phyloP scores from a whole-genome alignment of 805 yeast genomes.

The Hanseniaspora lachancei region DNA sequence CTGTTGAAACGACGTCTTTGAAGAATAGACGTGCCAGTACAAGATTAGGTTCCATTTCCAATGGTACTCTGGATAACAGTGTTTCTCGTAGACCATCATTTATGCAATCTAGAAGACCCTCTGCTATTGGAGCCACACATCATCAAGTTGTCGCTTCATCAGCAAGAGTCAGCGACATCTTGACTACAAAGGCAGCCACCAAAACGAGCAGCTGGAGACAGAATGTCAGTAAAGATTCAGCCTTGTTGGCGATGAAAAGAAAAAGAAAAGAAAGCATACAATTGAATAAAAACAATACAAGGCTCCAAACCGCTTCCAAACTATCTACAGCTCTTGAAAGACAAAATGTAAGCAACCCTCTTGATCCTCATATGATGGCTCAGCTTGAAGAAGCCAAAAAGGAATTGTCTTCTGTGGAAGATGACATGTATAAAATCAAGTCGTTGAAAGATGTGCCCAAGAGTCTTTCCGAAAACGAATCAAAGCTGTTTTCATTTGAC shows the following conservation, averaged over 20 bases:
- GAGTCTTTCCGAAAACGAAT: constrained; percentile 30
- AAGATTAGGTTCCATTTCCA: constrained; percentile 15
- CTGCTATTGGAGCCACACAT: not conserved
- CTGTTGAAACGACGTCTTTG: constrained; percentile 9
- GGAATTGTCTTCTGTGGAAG: not conserved
- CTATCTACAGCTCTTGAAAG: not conserved
- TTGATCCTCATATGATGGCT: not conserved
- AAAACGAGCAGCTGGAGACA: constrained; percentile 18
- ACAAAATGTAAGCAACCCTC: not conserved
- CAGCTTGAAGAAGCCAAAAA: not conserved
- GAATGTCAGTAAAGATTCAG: constrained; percentile 21
- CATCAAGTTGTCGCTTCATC: constrained; percentile 5
- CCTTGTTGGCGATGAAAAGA: constrained; percentile 23
- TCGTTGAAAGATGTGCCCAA: constrained; percentile 28
- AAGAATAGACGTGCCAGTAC: constrained; percentile 13
- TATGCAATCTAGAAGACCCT: constrained; percentile 10
- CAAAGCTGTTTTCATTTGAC: constrained; percentile 37
- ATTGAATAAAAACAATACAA: not conserved
- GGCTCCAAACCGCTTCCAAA: not conserved
- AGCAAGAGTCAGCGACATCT: constrained; percentile 5
- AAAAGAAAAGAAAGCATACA: constrained; percentile 15
- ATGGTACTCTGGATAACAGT: constrained; percentile 9
- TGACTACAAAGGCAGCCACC: constrained; percentile 12
- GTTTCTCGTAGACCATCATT: constrained; percentile 11
- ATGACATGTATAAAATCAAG: constrained; percentile 26